phyloP scores from a whole-genome alignment of 352 stramenopile genomes.

The Globisporangium abappressorium region DNA sequence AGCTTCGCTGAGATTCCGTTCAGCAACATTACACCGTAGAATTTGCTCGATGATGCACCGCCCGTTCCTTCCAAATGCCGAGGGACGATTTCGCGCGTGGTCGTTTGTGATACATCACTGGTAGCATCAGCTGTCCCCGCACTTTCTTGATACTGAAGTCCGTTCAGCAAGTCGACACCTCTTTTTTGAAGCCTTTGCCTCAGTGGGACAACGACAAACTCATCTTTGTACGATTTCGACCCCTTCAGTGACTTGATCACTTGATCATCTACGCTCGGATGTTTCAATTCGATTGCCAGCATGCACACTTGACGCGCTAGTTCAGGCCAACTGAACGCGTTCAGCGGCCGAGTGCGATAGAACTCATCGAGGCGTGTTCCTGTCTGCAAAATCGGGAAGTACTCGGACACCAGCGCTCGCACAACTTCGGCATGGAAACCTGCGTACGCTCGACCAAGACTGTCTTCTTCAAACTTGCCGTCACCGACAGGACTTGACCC shows the following conservation, averaged over 20 bases:
- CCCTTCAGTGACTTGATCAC: constrained; percentile 76
- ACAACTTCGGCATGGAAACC: constrained; percentile 55
- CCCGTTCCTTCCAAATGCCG: constrained; percentile 15
- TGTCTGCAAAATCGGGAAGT: constrained; percentile 70
- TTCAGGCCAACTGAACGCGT: constrained; percentile 80
- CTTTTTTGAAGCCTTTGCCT: constrained; percentile 35
- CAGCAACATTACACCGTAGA: constrained; percentile 53
- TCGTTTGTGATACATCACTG: not conserved
- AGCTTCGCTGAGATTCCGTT: constrained; percentile 35
- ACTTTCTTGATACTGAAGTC: constrained; percentile 49
- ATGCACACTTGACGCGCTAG: constrained; percentile 70
- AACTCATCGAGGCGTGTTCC: constrained; percentile 71
- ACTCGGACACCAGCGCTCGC: constrained; percentile 51
- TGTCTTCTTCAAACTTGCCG: constrained; percentile 47
- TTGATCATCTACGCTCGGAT: constrained; percentile 66
- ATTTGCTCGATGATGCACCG: constrained; percentile 19
- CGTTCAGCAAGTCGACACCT: constrained; percentile 51
- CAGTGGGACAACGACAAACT: constrained; percentile 53
- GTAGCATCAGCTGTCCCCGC: not conserved
- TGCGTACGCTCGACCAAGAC: constrained; percentile 39
- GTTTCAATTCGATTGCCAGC: constrained; percentile 67
- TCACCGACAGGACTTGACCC: constrained; percentile 47
- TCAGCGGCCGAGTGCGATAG: constrained; percentile 67
- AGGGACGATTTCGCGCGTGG: constrained; percentile 9
- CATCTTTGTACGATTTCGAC: constrained; percentile 67